Evolutionary conservation across 495 filamentous ascomycete species (phyloP).

Genomic region (Hyaloscypha finlandica): DNA sequence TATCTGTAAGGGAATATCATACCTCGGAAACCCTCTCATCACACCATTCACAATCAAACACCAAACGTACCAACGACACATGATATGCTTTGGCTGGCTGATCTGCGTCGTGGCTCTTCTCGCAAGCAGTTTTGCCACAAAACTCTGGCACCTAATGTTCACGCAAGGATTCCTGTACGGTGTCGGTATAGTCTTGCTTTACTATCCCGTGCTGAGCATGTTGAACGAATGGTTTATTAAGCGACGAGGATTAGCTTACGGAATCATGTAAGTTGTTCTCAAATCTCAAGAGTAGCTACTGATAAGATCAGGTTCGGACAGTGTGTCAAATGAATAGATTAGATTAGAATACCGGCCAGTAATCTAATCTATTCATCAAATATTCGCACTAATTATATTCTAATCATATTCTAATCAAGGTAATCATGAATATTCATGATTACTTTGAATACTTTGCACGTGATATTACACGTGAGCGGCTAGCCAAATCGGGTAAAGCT

Average conservation of each 20-base stretch:
- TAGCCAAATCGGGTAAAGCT: too few relatives aligned
- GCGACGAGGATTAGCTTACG: constrained; percentile 55
- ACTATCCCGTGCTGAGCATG: constrained; percentile 50
- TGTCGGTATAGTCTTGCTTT: constrained; percentile 48
- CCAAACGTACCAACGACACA: constrained; percentile 6
- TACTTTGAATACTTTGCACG: too few relatives aligned
- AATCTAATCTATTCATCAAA: too few relatives aligned
- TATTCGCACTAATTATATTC: too few relatives aligned
- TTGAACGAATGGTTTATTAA: constrained; percentile 60
- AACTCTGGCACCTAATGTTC: constrained; percentile 45
- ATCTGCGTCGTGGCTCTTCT: constrained; percentile 36
- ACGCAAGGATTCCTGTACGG: constrained; percentile 57
- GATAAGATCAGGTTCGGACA: constrained; percentile 26
- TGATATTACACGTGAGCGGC: too few relatives aligned
- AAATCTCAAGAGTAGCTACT: constrained; percentile 8
- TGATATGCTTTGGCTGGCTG: constrained; percentile 6
- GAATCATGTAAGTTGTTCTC: constrained; percentile 52
- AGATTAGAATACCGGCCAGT: too few relatives aligned
- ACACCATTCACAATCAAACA: constrained; percentile 32
- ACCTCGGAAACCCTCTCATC: constrained; percentile 27
- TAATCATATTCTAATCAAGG: too few relatives aligned
- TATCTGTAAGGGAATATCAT: constrained; percentile 7
- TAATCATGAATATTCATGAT: too few relatives aligned
- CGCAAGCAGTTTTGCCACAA: constrained; percentile 48
- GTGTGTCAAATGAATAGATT: too few relatives aligned